These are phyloP conservation scores for Quillaja saponaria DNA, from an alignment of 306 rosid species.

Conservation along the genomic window DNA sequence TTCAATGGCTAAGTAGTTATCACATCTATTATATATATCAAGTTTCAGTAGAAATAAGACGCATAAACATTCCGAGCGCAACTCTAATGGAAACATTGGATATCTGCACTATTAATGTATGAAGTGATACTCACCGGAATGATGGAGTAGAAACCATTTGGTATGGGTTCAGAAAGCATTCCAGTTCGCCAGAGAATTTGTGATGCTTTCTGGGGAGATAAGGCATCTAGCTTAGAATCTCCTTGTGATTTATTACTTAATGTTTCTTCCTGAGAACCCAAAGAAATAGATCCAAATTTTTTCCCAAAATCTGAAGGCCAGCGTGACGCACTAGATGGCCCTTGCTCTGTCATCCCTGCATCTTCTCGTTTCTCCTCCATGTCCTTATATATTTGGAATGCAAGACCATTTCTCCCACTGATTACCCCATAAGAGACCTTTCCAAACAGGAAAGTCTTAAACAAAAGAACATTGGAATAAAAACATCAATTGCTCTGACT, in stretches of 20 bases:
- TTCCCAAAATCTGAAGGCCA: constrained; percentile 92
- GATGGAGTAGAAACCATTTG: constrained; percentile 92
- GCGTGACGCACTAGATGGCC: constrained; percentile 81
- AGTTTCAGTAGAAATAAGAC: neutral
- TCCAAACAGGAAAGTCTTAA: constrained; percentile 42
- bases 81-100: neutral
- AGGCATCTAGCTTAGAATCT: constrained; percentile 52
- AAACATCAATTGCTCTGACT: constrained; percentile 40
- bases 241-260: constrained; percentile 53
- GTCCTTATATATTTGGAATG: constrained; percentile 57
- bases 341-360: constrained; percentile 83
- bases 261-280: constrained; percentile 73
- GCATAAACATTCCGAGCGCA: constrained; percentile 5
- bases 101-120: constrained; percentile 7
- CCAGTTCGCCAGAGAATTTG: constrained; percentile 90
- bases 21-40: neutral
- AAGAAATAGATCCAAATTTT: constrained; percentile 80
- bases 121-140: constrained; percentile 65
- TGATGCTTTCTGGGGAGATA: constrained; percentile 80
- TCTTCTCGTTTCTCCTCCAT: constrained; percentile 95
- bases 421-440: constrained; percentile 64
- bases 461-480: constrained; percentile 36
- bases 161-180: constrained; percentile 84
- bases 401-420: constrained; percentile 82
- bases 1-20: neutral